These are phyloP conservation scores for Penicillium cataractarum DNA, from an alignment of 495 filamentous ascomycete genomes.

Conservation along the genomic window DNA sequence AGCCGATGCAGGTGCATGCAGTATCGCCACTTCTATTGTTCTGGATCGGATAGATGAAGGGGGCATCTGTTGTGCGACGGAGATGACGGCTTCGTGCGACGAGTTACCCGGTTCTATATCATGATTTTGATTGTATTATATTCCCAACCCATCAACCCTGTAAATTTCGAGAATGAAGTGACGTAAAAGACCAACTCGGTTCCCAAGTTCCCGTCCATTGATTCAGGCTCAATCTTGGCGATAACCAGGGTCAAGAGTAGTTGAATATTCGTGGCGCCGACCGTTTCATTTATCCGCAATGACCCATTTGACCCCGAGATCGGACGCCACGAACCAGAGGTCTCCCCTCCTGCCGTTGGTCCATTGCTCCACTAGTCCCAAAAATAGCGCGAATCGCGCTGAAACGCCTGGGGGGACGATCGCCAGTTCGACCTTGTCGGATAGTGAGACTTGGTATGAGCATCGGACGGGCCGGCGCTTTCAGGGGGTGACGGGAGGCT, in stretches of 20 bases:
- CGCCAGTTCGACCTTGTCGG: constrained; percentile 2
- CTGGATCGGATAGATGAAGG: not conserved
- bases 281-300: constrained; percentile 3
- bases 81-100: not conserved
- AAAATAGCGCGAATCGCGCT: constrained; percentile 2
- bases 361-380: not conserved
- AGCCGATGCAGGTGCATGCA: constrained; percentile 5
- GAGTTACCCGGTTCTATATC: not conserved
- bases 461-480: not conserved
- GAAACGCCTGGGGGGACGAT: constrained; percentile 8
- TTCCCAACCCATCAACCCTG: not conserved
- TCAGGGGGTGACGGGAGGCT: not conserved
- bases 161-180: not conserved
- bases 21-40: constrained; percentile 1
- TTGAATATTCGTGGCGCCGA: not conserved
- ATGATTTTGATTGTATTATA: constrained; percentile 2
- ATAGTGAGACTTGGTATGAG: constrained; percentile 13
- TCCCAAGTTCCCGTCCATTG: not conserved
- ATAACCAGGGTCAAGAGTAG: not conserved
- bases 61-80: constrained; percentile 4
- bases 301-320: not conserved
- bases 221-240: not conserved
- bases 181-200: not conserved
- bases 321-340: constrained; percentile 3
- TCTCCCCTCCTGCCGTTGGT: not conserved